Evolutionary conservation across 768 basidiomycete genomes (phyloP).

Genomic region (Tylopilus vinaceipallidus): DNA sequence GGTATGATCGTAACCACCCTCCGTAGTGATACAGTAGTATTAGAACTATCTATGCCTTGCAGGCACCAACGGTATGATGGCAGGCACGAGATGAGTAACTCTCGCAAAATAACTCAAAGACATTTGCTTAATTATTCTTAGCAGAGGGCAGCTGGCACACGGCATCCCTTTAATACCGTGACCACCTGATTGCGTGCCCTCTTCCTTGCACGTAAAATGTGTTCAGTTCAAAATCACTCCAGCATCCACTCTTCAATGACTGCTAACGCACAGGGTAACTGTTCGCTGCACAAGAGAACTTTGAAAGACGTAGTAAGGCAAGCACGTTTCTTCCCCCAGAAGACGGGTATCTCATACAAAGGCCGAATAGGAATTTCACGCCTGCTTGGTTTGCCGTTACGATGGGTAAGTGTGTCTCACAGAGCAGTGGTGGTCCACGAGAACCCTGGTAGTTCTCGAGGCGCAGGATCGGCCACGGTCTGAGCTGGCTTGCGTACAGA

Average conservation of each 20-base stretch:
- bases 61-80: too few relatives aligned
- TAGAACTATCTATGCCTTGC: too few relatives aligned
- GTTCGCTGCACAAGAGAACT: slow-evolving; percentile 22
- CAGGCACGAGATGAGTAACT: too few relatives aligned
- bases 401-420: slow-evolving; percentile 42
- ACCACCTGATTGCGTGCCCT: not conserved
- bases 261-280: not conserved
- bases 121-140: too few relatives aligned
- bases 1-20: too few relatives aligned
- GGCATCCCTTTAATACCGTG: too few relatives aligned
- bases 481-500: not conserved
- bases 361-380: slow-evolving; percentile 45
- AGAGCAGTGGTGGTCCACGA: not conserved
- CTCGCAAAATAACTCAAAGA: too few relatives aligned
- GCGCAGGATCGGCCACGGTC: not conserved
- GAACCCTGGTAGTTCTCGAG: not conserved
- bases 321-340: slow-evolving; percentile 3
- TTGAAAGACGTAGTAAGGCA: slow-evolving; percentile 37
- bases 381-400: slow-evolving; percentile 55
- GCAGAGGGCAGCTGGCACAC: too few relatives aligned
- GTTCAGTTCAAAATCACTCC: not conserved
- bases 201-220: not conserved
- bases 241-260: not conserved
- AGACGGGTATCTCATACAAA: not conserved
- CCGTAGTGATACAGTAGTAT: too few relatives aligned